A percentile compares a stretch with the other conserved stretches of the same genome.
These are phyloP conservation scores for Selenicereus undatus DNA, from an alignment of 148 eudicot species.

Conservation along the genomic window DNA sequence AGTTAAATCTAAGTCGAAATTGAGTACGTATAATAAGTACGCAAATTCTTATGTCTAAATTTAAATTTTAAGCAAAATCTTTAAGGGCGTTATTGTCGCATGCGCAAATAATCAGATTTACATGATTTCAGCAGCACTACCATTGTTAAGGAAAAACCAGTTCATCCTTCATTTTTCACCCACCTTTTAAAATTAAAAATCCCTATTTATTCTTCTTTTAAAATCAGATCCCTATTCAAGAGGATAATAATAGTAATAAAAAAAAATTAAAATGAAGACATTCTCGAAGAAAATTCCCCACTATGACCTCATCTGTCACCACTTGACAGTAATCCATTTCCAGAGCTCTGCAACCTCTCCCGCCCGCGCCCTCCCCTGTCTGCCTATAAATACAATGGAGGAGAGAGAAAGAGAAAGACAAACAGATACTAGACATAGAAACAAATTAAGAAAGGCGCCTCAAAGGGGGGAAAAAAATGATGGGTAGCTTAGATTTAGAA, in stretches of 20 bases:
- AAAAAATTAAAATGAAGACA: slow-evolving; percentile 7
- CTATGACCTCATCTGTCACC: slow-evolving; percentile 43
- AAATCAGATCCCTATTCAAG: no score
- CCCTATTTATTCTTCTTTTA: no score
- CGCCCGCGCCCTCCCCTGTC: neutral
- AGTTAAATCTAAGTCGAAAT: no score
- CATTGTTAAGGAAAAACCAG: neutral
- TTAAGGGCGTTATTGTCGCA: neutral
- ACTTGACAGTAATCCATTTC: slow-evolving; percentile 24
- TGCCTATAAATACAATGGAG: slow-evolving; percentile 15
- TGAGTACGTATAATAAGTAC: no score
- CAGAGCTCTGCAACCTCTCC: slow-evolving; percentile 16
- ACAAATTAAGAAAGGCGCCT: no score
- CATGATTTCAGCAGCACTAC: neutral
- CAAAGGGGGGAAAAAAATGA: neutral
- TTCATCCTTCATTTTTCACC: neutral
- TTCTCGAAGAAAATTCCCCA: slow-evolving; percentile 23
- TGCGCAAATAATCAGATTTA: neutral
- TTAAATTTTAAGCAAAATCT: no score
- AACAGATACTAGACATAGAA: neutral
- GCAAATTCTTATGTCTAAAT: no score
- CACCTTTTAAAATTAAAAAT: no score
- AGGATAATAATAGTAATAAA: no score
- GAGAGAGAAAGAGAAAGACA: neutral
- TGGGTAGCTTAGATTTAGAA: slow-evolving; percentile 46